These are phyloP conservation scores for Cytospora schulzeri DNA, from an alignment of 2,329 filamentous ascomycete genomes.

Conservation along the genomic window DNA sequence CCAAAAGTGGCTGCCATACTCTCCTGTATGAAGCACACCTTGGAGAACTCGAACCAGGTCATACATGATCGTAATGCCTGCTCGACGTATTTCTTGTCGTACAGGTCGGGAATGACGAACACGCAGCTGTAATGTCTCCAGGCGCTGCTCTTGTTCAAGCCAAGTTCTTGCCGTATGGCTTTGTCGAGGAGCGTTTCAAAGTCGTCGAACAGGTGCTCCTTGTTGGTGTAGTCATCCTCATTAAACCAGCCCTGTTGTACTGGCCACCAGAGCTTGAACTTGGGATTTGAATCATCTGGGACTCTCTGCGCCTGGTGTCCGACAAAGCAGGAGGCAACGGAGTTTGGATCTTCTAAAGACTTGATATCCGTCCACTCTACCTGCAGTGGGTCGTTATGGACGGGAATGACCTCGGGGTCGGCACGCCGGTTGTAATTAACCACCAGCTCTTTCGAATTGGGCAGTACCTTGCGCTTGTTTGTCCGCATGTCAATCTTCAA, in stretches of 20 bases:
- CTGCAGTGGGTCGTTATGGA: conserved; percentile 91
- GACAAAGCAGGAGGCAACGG: conserved; percentile 67
- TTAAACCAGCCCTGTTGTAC: conserved; percentile 86
- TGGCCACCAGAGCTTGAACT: conserved; percentile 93
- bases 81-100: conserved; percentile 91
- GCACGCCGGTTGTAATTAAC: conserved; percentile 90
- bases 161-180: conserved; percentile 82
- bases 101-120: conserved; percentile 95
- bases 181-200: conserved; percentile 85
- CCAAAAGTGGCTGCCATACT: conserved; percentile 93
- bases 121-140: conserved; percentile 93
- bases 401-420: conserved; percentile 81
- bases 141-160: conserved; percentile 73
- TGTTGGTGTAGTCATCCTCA: conserved; percentile 81
- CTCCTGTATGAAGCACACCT: conserved; percentile 93
- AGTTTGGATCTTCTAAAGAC: conserved; percentile 65
- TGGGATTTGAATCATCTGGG: conserved; percentile 83
- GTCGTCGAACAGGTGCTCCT: conserved; percentile 81
- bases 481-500: conserved; percentile 87
- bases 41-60: conserved; percentile 84
- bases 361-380: conserved; percentile 93
- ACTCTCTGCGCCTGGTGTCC: conserved; percentile 83
- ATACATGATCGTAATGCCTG: conserved; percentile 83
- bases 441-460: conserved; percentile 96
- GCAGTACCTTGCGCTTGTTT: conserved; percentile 91